A percentile compares a stretch with the other conserved stretches of the same genome.
Evolutionary conservation across 768 basidiomycete species (phyloP).

Genomic region (Agaricus blazei): DNA sequence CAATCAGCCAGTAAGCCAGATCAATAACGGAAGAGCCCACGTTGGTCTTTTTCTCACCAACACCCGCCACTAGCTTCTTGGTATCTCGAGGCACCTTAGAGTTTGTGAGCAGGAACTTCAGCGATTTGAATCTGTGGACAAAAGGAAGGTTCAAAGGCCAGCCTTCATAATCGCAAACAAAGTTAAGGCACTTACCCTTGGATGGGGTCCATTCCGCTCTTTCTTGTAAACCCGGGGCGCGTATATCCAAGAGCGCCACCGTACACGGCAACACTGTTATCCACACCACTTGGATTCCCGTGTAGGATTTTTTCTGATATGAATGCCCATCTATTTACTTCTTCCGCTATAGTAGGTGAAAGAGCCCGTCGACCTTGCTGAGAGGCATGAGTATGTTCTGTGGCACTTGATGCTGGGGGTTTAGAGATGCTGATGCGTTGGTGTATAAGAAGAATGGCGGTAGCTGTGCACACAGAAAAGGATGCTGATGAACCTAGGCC

Average conservation of each 20-base stretch:
- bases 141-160: constrained; percentile 10
- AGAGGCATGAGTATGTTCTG: constrained; percentile 55
- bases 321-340: constrained; percentile 92
- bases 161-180: neutral
- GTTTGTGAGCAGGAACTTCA: constrained; percentile 88
- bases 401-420: constrained; percentile 38
- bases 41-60: constrained; percentile 61
- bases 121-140: constrained; percentile 73
- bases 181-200: constrained; percentile 60
- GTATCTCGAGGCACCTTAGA: constrained; percentile 93
- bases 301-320: constrained; percentile 94
- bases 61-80: constrained; percentile 90
- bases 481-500: constrained; percentile 97
- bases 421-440: constrained; percentile 57
- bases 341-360: constrained; percentile 58
- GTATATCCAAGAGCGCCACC: constrained; percentile 93
- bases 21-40: constrained; percentile 29
- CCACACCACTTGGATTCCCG: constrained; percentile 95
- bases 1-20: neutral
- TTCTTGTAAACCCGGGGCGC: constrained; percentile 69
- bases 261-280: constrained; percentile 90
- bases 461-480: constrained; percentile 84
- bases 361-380: constrained; percentile 65
- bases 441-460: constrained; percentile 73
- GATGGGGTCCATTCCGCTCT: constrained; percentile 79